Base-by-base conservation (phyloP, 2,329 filamentous ascomycete species). In the Chaetomium globosum region DNA sequence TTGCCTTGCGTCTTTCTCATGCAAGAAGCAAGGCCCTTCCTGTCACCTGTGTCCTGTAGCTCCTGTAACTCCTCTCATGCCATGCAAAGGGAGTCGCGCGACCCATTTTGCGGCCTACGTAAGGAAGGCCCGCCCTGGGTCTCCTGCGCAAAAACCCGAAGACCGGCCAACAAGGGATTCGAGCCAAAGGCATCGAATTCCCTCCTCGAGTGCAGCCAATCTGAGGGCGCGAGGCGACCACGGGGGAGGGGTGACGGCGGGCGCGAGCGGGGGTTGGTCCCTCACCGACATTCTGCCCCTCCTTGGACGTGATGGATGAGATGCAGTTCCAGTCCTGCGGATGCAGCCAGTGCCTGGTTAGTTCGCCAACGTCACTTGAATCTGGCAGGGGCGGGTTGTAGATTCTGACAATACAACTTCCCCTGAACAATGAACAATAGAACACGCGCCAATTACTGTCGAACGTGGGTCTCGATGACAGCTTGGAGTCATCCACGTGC, bases 251-350 rank as follows among this genome's bases (percentile, higher is more conserved):
- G 48, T 33, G 36, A 8, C 13, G 31, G 16, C 36, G 31, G 36
- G 13, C 26, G 33, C 31, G 33, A 46, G 59, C 53, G 48, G 59
- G 59, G 59, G 59, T 51, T 52, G 19, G 2, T 53, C 30, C 31
- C 63, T 65, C 63, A 65, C 63, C 63, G 63, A 65, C 63, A 65
- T 65, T 65, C 63, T 56, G 26, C 55, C 62, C 56, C 62, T 39
- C 52, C 36, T 43, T 48, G 12, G n/a, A 26, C n/a, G 12, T 16
- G 51, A 30, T 53, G 26, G 28, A 53, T 53, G 31, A 60, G 31
- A 61, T 51, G 52, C 53, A 23, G 55, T 48, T 23, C 46, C 46
- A 48, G n/a, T 23, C n/a, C 21, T 21, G 21, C 46, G 21, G 46
- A 23, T 48, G 39, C 39, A 43, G 39, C 16, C 39, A 16, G 39